Evolutionary conservation across 495 filamentous ascomycete species (phyloP).

Genomic region (Podospora comata): DNA sequence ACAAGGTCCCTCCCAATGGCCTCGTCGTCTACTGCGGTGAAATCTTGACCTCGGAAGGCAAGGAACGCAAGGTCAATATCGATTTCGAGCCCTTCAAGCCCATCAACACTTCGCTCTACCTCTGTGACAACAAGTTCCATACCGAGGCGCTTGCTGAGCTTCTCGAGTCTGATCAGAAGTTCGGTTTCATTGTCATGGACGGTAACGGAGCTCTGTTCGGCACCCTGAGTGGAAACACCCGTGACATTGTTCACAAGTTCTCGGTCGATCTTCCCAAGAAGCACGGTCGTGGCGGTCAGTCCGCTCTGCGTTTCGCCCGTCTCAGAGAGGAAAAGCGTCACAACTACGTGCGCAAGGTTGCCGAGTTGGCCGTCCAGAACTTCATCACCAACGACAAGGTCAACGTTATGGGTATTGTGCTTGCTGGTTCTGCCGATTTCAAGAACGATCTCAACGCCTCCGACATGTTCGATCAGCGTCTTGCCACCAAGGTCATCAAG

Average conservation of each 20-base stretch:
- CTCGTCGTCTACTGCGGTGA: constrained; percentile 99
- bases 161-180: constrained; percentile 96
- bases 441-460: constrained; percentile 98
- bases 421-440: constrained; percentile 97
- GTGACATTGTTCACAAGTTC: constrained; percentile 97
- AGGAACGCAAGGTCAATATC: constrained; percentile 98
- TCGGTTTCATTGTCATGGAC: constrained; percentile 99
- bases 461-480: constrained; percentile 90
- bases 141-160: constrained; percentile 95
- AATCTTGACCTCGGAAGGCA: constrained; percentile 98
- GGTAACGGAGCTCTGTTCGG: constrained; percentile 97
- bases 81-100: constrained; percentile 99
- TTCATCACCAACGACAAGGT: constrained; percentile 98
- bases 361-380: constrained; percentile 95
- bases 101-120: constrained; percentile 97
- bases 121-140: constrained; percentile 99
- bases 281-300: constrained; percentile 99
- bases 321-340: constrained; percentile 99
- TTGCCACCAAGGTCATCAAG: constrained; percentile 95
- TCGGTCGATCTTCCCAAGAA: constrained; percentile 97
- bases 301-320: constrained; percentile 97
- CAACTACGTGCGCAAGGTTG: constrained; percentile 99
- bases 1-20: constrained; percentile 95
- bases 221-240: constrained; percentile 92
- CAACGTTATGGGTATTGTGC: constrained; percentile 90